A percentile compares a stretch with the other conserved stretches of the same genome.
Evolutionary conservation across 306 rosid genomes (phyloP).

Genomic region (Urtica urens): DNA sequence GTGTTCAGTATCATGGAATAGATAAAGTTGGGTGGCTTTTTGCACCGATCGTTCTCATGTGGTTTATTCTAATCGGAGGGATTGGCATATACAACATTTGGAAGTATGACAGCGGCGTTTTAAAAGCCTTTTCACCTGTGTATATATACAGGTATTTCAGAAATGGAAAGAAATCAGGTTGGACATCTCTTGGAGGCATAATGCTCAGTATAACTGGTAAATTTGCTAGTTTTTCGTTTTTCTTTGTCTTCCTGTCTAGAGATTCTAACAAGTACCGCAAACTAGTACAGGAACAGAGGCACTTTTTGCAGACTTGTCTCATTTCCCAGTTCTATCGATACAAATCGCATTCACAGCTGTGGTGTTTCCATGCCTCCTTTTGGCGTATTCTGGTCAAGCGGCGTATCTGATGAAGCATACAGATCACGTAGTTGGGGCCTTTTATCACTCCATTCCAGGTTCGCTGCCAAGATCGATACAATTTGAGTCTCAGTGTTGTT

Average conservation of each 20-base stretch:
- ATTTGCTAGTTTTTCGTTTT: conserved; percentile 10
- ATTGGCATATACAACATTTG: conserved; percentile 83
- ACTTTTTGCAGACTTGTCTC: conserved; percentile 84
- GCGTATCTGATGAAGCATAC: conserved; percentile 66
- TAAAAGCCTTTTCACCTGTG: conserved; percentile 80
- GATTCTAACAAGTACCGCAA: conserved; percentile 6
- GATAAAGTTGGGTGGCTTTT: conserved; percentile 99
- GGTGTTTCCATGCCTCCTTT: conserved; percentile 96
- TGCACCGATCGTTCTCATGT: conserved; percentile 91
- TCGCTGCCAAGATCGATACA: neutral
- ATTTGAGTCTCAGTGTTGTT: neutral
- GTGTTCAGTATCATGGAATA: conserved; percentile 92
- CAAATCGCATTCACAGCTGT: conserved; percentile 85
- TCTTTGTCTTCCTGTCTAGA: conserved; percentile 9
- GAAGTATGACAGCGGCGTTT: conserved; percentile 57
- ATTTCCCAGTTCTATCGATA: conserved; percentile 93
- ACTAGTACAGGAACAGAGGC: conserved; percentile 88
- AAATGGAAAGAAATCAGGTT: conserved; percentile 59
- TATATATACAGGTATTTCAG: conserved; percentile 62
- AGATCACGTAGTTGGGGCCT: conserved; percentile 38
- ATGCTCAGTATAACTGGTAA: conserved; percentile 95
- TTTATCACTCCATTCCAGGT: conserved; percentile 95
- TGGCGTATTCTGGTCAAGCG: conserved; percentile 95
- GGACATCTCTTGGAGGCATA: conserved; percentile 95
- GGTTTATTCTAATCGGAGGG: conserved; percentile 91